Evolutionary conservation across 768 basidiomycete species (phyloP), one percentile per base, ranked within the genome.

Genomic region (Leccinum arenicola): DNA sequence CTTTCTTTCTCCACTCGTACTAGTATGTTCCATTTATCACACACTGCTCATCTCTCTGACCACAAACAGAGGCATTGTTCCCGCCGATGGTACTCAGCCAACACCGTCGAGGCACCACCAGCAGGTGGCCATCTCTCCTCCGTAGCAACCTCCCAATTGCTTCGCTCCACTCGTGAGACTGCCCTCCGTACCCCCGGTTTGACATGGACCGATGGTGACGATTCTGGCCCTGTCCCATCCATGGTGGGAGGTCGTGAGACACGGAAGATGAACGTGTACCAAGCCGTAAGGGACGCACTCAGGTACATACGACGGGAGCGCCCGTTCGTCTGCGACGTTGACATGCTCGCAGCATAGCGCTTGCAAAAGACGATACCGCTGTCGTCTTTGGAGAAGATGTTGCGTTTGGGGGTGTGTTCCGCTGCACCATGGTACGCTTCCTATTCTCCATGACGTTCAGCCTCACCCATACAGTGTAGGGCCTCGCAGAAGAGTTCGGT

Each of bases 231-330:
- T 12, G 62, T 78, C 51, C 75, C 72, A 47, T 75, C 75, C 36
- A 79, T 84, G 40, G 75, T 88, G 14, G 90, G 84, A 19, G 91
- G 91, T 15, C 82, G 91, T 53, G 90, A 93, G 74, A 95, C 93
- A 21, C 84, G 93, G 64, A 94, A 95, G 77, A 96, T 96, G 93
- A 98, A 98, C 70, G 78, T 88, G 64, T 97, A 94, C 73, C 95
- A 97, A 70, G 91, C 95, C 1, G 83, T 98, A 14, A 82, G 95
- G 50, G 93, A 96, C 70, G 93, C 93, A 3, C 83, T 97, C 78
- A 88, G 88, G 91, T 89, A 66, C 52, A 21, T 19, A 25, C 15
- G 75, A 64, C 25, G 25, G 25, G 31, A 53, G 50, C 6, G 6
- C 17, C 38, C 21, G 11, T 40, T 21, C 2, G 17, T 52, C 49